These are phyloP conservation scores for Beta vulgaris DNA, from an alignment of 148 eudicot genomes.

Conservation along the genomic window DNA sequence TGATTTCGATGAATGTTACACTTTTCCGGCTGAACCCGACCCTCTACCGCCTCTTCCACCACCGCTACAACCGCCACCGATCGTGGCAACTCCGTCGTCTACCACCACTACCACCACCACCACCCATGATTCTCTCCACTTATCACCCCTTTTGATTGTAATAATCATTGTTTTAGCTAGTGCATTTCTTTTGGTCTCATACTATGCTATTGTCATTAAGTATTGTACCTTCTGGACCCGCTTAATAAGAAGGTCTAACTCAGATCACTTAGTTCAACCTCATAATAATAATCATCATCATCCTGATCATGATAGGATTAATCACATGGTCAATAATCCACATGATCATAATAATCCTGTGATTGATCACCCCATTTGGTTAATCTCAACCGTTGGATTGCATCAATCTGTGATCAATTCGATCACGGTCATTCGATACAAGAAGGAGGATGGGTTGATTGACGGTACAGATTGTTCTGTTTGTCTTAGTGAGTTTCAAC, in stretches of 20 bases:
- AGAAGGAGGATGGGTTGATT: constrained; percentile 34
- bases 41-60: constrained; percentile 21
- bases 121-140: neutral
- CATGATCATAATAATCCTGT: neutral
- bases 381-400: constrained; percentile 52
- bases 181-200: constrained; percentile 32
- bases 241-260: neutral
- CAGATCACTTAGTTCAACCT: neutral
- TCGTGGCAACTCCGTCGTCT: constrained; percentile 15
- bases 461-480: constrained; percentile 57
- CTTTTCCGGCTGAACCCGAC: constrained; percentile 20
- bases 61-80: constrained; percentile 10
- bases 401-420: constrained; percentile 47
- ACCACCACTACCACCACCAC: too few species aligned
- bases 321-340: too few species aligned
- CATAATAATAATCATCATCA: neutral
- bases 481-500: constrained; percentile 55
- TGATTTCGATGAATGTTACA: constrained; percentile 29
- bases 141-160: constrained; percentile 37
- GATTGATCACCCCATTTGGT: constrained; percentile 62
- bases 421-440: constrained; percentile 43
- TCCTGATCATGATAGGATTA: too few species aligned
- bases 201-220: constrained; percentile 34
- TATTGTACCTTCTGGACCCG: constrained; percentile 26
- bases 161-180: constrained; percentile 28